phyloP scores from a whole-genome alignment of 1,139 yeast genomes.

The Pichia kudriavzevii region DNA sequence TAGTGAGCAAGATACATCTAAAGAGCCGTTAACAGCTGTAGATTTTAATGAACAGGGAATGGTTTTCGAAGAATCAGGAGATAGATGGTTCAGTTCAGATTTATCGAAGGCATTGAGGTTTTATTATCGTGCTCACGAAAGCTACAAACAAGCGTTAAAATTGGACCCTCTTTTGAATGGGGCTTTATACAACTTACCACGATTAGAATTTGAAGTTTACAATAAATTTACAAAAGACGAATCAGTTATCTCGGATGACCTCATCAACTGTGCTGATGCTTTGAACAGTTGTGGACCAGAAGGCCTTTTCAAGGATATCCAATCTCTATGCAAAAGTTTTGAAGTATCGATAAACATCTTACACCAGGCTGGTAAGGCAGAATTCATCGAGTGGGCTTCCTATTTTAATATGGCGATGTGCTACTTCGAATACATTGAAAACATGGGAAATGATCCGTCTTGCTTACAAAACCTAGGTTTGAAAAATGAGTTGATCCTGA shows the following conservation, averaged over 20 bases:
- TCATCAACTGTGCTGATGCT: slow-evolving; percentile 38
- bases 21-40: slow-evolving; percentile 33
- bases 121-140: slow-evolving; percentile 41
- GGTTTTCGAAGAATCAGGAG: slow-evolving; percentile 49
- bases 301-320: slow-evolving; percentile 36
- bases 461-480: slow-evolving; percentile 10
- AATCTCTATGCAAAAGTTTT: slow-evolving; percentile 33
- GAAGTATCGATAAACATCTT: slow-evolving; percentile 31
- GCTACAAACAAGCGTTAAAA: slow-evolving; percentile 31
- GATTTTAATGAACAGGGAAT: slow-evolving; percentile 44
- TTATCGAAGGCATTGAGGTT: slow-evolving; percentile 45
- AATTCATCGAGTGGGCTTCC: slow-evolving; percentile 30
- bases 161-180: slow-evolving; percentile 29
- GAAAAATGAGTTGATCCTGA: slow-evolving; percentile 10
- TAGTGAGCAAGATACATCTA: not conserved
- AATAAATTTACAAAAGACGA: slow-evolving; percentile 37
- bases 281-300: slow-evolving; percentile 20
- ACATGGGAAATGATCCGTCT: slow-evolving; percentile 19
- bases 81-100: slow-evolving; percentile 51
- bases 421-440: slow-evolving; percentile 42
- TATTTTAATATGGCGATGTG: slow-evolving; percentile 41
- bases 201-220: slow-evolving; percentile 45
- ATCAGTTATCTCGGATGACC: slow-evolving; percentile 34
- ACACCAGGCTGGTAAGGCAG: slow-evolving; percentile 12
- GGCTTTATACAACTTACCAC: slow-evolving; percentile 40